Conservation (phyloP, 192 early-diverging fungal species). For the Coemansia sp. region DNA sequence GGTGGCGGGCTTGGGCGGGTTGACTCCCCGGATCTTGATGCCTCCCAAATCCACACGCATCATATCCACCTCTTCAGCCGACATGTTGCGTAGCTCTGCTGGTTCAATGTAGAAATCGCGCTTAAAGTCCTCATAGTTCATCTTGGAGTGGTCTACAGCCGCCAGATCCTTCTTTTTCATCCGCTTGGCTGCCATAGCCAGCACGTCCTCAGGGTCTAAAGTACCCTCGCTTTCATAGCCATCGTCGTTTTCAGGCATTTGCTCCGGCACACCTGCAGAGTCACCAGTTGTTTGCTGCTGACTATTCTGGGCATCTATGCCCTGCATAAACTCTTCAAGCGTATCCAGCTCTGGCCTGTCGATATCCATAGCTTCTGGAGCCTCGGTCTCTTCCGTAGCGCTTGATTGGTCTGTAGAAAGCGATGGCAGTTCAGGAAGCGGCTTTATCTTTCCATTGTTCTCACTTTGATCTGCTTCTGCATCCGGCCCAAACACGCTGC, state of each 20-base stretch:
- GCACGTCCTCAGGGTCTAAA: conserved; percentile 65
- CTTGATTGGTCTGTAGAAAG: background rate
- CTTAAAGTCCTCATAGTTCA: conserved; percentile 82
- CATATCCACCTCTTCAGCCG: conserved; percentile 77
- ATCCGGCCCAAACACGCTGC: conserved; percentile 37
- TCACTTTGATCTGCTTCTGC: conserved; percentile 5
- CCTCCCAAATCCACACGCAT: conserved; percentile 84
- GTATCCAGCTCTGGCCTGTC: conserved; percentile 63
- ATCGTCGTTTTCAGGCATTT: conserved; percentile 40
- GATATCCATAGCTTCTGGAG: conserved; percentile 25
- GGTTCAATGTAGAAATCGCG: conserved; percentile 97
- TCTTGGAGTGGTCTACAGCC: conserved; percentile 78
- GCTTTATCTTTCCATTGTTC: background rate
- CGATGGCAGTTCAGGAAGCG: background rate
- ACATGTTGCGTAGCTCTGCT: conserved; percentile 79
- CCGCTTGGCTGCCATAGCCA: conserved; percentile 78
- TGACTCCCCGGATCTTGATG: conserved; percentile 87
- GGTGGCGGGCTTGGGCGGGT: conserved; percentile 89
- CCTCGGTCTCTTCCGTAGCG: background rate
- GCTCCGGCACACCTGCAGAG: conserved; percentile 6
- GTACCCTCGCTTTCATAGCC: conserved; percentile 52
- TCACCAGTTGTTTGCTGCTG: conserved; percentile 16
- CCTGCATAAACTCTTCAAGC: conserved; percentile 86
- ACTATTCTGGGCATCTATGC: conserved; percentile 67
- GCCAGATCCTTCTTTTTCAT: conserved; percentile 90